These are phyloP conservation scores for Lactifluus piperatus DNA, from an alignment of 768 basidiomycete genomes.

Conservation along the genomic window DNA sequence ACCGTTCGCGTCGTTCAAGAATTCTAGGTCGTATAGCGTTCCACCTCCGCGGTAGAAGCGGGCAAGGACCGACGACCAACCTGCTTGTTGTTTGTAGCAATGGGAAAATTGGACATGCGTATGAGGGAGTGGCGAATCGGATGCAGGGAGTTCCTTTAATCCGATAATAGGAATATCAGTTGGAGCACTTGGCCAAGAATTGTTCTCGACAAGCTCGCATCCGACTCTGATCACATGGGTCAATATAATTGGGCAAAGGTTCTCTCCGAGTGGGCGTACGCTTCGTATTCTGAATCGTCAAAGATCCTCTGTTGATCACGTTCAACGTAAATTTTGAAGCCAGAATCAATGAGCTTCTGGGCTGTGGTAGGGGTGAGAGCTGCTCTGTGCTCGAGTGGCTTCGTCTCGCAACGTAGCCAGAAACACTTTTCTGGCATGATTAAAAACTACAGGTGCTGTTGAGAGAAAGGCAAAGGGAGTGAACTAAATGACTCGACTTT, in stretches of 20 bases:
- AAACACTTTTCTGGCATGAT: slow-evolving; percentile 46
- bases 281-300: slow-evolving; percentile 85
- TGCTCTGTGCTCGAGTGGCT: slow-evolving; percentile 86
- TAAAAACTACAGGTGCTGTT: neutral
- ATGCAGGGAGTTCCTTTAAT: slow-evolving; percentile 89
- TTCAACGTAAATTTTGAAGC: slow-evolving; percentile 88
- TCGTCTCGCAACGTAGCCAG: slow-evolving; percentile 98
- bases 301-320: slow-evolving; percentile 92
- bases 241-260: slow-evolving; percentile 4
- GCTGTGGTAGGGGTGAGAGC: slow-evolving; percentile 90
- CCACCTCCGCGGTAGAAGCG: slow-evolving; percentile 82
- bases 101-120: slow-evolving; percentile 98
- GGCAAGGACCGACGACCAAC: slow-evolving; percentile 79
- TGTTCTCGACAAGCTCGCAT: slow-evolving; percentile 78
- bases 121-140: slow-evolving; percentile 76
- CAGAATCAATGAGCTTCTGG: slow-evolving; percentile 78
- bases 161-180: slow-evolving; percentile 75
- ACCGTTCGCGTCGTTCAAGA: slow-evolving; percentile 75
- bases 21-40: slow-evolving; percentile 91
- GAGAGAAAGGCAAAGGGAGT: neutral
- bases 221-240: slow-evolving; percentile 54
- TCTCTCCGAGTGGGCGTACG: slow-evolving; percentile 44
- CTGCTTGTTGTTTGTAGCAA: slow-evolving; percentile 92
- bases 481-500: neutral
- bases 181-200: slow-evolving; percentile 83